Percentiles rank a stretch among this genome's conserved stretches.
Evolutionary conservation across 768 basidiomycete genomes (phyloP).

Genomic region (Leccinum rimulosum): DNA sequence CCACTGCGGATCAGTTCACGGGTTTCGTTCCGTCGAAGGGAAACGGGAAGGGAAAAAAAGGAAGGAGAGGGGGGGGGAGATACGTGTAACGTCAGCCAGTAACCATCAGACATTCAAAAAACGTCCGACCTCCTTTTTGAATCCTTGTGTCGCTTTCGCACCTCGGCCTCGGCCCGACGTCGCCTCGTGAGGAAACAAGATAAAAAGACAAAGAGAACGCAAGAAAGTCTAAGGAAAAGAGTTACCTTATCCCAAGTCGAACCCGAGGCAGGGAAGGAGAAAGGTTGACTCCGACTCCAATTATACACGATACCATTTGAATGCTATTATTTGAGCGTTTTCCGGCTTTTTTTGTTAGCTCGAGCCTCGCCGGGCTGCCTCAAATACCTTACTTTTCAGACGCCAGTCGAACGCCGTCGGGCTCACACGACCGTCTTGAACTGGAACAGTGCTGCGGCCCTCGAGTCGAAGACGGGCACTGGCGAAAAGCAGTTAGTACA

Average conservation of each 20-base stretch:
- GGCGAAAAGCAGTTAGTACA: too few species aligned
- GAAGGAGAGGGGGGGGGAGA: not conserved
- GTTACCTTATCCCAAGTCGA: not conserved
- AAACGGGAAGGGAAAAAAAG: not conserved
- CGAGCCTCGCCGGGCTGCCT: not conserved
- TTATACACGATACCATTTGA: not conserved
- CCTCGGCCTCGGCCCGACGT: not conserved
- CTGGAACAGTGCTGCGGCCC: not conserved
- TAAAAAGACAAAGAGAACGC: not conserved
- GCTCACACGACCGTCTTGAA: not conserved
- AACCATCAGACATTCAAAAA: not conserved
- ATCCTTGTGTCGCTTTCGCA: not conserved
- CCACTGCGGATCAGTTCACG: not conserved
- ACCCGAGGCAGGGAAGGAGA: too few species aligned
- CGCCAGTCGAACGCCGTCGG: not conserved
- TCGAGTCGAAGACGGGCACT: not conserved
- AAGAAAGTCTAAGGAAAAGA: not conserved
- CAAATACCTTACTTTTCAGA: not conserved
- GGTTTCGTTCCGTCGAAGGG: not conserved
- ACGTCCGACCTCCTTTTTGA: not conserved
- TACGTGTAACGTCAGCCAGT: not conserved
- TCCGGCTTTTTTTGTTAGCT: not conserved
- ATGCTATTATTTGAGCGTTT: not conserved
- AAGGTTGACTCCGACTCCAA: not conserved
- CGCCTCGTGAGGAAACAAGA: not conserved